A percentile compares a stretch with the other conserved stretches of the same genome.
Conservation (phyloP, 2,329 filamentous ascomycete genomes). For the Aureobasidium sp. region DNA sequence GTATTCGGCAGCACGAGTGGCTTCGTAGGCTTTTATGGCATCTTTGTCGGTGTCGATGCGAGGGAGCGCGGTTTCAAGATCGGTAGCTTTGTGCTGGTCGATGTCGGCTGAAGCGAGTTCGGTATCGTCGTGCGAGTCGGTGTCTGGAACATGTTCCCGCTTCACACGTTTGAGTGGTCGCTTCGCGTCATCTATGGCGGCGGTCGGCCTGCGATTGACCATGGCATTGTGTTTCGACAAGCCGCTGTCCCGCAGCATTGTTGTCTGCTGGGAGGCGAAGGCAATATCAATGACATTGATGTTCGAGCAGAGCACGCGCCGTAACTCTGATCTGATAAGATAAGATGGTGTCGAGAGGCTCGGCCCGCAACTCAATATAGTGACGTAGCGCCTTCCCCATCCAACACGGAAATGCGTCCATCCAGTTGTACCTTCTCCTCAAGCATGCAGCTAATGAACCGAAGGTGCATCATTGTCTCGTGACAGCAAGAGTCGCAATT, state of each 20-base stretch:
- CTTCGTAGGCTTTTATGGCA: conserved; percentile 74
- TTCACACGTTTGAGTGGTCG: conserved; percentile 38
- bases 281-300: background rate
- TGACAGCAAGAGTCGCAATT: background rate
- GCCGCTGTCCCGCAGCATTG: conserved; percentile 34
- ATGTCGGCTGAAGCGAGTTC: conserved; percentile 23
- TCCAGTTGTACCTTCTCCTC: background rate
- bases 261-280: background rate
- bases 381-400: conserved; percentile 10
- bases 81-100: conserved; percentile 41
- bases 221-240: conserved; percentile 43
- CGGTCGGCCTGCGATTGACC: conserved; percentile 40
- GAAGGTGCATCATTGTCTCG: background rate
- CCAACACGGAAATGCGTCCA: background rate
- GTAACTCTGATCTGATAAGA: background rate
- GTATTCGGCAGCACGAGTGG: conserved; percentile 38
- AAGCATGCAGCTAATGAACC: background rate
- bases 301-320: background rate
- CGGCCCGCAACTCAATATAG: background rate
- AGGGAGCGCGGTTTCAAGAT: conserved; percentile 66
- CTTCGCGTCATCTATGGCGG: conserved; percentile 31
- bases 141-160: conserved; percentile 23
- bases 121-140: conserved; percentile 16
- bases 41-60: conserved; percentile 59
- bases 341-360: background rate